phyloP scores from a whole-genome alignment of 345 rosid genomes.

The Odontarrhena argentea region DNA sequence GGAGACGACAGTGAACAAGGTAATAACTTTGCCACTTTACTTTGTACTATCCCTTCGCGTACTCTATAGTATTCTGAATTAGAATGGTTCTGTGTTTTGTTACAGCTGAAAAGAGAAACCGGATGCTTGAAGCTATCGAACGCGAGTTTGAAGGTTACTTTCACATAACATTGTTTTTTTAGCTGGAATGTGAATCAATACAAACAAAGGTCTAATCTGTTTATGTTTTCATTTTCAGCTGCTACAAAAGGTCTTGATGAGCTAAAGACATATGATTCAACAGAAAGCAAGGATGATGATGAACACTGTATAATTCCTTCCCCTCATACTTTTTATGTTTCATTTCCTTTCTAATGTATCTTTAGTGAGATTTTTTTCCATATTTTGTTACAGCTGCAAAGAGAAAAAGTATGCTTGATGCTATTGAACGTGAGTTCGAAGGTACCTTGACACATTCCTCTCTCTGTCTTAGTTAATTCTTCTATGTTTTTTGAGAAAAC shows the following conservation, averaged over 20 bases:
- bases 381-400: constrained; percentile 32
- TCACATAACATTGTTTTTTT: constrained; percentile 21
- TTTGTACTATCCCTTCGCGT: neutral
- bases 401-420: constrained; percentile 41
- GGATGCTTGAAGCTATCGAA: constrained; percentile 41
- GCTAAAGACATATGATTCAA: constrained; percentile 23
- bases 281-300: constrained; percentile 27
- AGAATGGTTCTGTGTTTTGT: constrained; percentile 10
- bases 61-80: constrained; percentile 8
- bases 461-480: neutral
- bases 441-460: constrained; percentile 30
- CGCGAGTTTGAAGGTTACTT: constrained; percentile 43
- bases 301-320: constrained; percentile 29
- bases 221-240: constrained; percentile 28
- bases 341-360: neutral
- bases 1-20: constrained; percentile 30
- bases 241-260: constrained; percentile 39
- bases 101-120: constrained; percentile 37
- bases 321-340: neutral
- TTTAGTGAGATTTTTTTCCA: constrained; percentile 6
- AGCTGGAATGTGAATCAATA: constrained; percentile 4
- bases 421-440: constrained; percentile 42
- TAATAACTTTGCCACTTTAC: constrained; percentile 1
- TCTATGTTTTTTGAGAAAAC: neutral
- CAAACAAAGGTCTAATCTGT: neutral